Conservation (phyloP, 2,329 filamentous ascomycete genomes). For the Cladosporium oxysporum region DNA sequence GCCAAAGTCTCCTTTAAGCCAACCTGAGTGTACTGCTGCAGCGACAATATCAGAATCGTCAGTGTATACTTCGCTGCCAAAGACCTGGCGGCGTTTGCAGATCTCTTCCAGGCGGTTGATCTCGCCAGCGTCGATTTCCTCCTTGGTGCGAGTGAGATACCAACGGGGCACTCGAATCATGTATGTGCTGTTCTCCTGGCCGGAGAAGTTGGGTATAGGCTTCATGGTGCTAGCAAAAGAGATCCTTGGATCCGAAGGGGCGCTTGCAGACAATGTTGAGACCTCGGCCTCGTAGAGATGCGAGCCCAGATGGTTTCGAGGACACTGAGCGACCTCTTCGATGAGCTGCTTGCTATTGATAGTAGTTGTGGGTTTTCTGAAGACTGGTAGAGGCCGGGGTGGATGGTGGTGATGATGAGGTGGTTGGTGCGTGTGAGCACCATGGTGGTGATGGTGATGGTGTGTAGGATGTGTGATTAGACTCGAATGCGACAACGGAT, state of each 20-base stretch:
- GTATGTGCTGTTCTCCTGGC: conserved; percentile 84
- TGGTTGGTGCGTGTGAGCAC: conserved; percentile 30
- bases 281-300: conserved; percentile 76
- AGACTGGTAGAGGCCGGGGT: conserved; percentile 37
- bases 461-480: conserved; percentile 29
- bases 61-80: conserved; percentile 93
- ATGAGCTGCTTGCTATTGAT: conserved; percentile 71
- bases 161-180: conserved; percentile 83
- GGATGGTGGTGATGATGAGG: conserved; percentile 41
- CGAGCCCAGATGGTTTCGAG: conserved; percentile 80
- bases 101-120: conserved; percentile 76
- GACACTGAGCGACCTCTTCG: conserved; percentile 68
- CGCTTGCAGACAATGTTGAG: conserved; percentile 34
- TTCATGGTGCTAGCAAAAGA: conserved; percentile 63
- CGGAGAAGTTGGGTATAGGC: conserved; percentile 73
- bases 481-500: conserved; percentile 34
- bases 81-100: conserved; percentile 75
- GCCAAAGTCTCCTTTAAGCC: conserved; percentile 85
- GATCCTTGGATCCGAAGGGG: conserved; percentile 53
- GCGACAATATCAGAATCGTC: conserved; percentile 94
- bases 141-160: conserved; percentile 55
- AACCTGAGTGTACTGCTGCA: conserved; percentile 89
- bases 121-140: conserved; percentile 22
- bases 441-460: conserved; percentile 46
- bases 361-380: conserved; percentile 64